Evolutionary conservation across 2,329 filamentous ascomycete genomes (phyloP).

Genomic region (Dichotomopilus funicola): DNA sequence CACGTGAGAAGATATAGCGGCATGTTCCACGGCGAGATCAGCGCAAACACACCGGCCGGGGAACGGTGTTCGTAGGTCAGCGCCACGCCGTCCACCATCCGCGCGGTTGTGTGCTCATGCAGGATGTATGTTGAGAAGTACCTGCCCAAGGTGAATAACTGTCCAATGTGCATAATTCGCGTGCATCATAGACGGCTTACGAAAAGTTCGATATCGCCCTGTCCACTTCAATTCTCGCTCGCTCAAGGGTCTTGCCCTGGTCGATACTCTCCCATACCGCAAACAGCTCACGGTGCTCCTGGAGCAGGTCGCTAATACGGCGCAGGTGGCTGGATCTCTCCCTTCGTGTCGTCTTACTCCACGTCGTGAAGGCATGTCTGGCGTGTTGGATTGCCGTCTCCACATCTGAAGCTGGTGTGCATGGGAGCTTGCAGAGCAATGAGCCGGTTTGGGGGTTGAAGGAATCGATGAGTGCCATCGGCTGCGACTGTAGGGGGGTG

Average conservation of each 20-base stretch:
- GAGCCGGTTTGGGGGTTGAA: constrained; percentile 29
- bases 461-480: constrained; percentile 23
- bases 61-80: constrained; percentile 32
- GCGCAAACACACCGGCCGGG: constrained; percentile 29
- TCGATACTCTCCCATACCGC: constrained; percentile 33
- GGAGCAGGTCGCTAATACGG: constrained; percentile 24
- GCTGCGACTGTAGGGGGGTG: constrained; percentile 9
- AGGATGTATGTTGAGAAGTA: constrained; percentile 32
- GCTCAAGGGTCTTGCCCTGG: constrained; percentile 30
- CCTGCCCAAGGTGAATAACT: constrained; percentile 12
- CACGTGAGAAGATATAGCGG: constrained; percentile 31
- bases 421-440: constrained; percentile 23
- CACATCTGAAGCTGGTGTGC: constrained; percentile 22
- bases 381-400: constrained; percentile 23
- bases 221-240: constrained; percentile 30
- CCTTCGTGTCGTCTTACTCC: constrained; percentile 26
- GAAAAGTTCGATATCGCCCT: constrained; percentile 30
- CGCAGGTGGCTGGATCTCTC: constrained; percentile 25
- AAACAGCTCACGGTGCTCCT: constrained; percentile 28
- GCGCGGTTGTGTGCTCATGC: constrained; percentile 28
- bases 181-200: constrained; percentile 17
- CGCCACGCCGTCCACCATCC: constrained; percentile 28
- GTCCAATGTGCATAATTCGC: too few species aligned
- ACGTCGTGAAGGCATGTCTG: constrained; percentile 25
- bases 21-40: constrained; percentile 34